A percentile compares a stretch with the other conserved stretches of the same genome.
Conservation (phyloP, 768 basidiomycete species). For the Udeniomyces megalosporus region DNA sequence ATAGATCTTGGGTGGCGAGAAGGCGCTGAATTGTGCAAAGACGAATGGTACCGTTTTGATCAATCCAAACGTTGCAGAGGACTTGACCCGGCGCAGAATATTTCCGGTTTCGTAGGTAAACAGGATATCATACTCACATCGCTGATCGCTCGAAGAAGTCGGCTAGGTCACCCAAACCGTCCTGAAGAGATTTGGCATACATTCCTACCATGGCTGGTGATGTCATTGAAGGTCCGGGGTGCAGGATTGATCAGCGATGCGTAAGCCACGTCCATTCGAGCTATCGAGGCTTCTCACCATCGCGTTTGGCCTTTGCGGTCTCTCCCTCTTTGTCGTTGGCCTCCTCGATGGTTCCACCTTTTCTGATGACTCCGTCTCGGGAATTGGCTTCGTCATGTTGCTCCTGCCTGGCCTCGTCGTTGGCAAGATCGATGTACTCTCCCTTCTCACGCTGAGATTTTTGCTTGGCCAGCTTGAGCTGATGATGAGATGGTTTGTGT, state of each 20-base stretch:
- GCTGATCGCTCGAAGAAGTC: conserved; percentile 28
- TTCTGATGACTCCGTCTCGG: not conserved
- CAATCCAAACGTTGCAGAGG: no score
- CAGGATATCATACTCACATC: conserved; percentile 27
- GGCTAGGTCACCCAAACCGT: conserved; percentile 28
- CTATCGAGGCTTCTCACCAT: no score
- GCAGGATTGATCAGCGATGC: no score
- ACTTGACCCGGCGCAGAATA: no score
- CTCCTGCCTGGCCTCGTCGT: conserved; percentile 23
- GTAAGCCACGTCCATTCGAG: no score
- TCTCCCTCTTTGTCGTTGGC: conserved; percentile 15
- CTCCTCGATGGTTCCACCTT: not conserved
- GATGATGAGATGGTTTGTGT: conserved; percentile 8
- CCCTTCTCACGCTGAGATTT: conserved; percentile 1
- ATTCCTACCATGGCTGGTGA: conserved; percentile 24
- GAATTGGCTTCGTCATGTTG: conserved; percentile 18
- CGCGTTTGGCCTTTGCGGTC: conserved; percentile 29
- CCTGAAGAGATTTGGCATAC: conserved; percentile 29
- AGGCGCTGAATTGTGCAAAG: conserved; percentile 20
- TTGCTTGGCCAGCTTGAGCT: conserved; percentile 8
- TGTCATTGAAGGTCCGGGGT: no score
- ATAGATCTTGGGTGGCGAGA: conserved; percentile 29
- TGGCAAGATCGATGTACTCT: not conserved
- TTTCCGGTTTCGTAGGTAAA: no score
- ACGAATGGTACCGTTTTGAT: no score